A percentile compares a stretch with the other conserved stretches of the same genome.
phyloP scores from a whole-genome alignment of 768 basidiomycete species.

The Cystobasidium ongulense region DNA sequence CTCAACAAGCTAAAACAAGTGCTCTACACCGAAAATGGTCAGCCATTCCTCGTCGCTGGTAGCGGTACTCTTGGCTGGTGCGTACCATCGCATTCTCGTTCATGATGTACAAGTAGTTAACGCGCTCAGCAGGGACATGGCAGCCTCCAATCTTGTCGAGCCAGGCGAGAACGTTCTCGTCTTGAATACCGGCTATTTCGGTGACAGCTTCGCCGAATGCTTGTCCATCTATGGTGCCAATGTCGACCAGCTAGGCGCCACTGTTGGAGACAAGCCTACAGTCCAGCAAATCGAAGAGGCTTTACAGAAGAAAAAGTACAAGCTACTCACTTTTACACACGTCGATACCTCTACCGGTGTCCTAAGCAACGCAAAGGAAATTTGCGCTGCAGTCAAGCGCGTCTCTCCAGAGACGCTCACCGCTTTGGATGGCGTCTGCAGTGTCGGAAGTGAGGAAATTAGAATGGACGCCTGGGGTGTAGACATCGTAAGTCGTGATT shows the following conservation, averaged over 20 bases:
- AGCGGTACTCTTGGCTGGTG: constrained; percentile 90
- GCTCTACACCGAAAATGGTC: constrained; percentile 65
- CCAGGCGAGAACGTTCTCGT: constrained; percentile 70
- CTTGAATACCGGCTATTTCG: constrained; percentile 86
- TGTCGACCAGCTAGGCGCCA: constrained; percentile 72
- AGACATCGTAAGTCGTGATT: constrained; percentile 57
- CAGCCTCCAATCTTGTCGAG: constrained; percentile 77
- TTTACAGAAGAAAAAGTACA: constrained; percentile 71
- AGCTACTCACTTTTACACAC: constrained; percentile 84
- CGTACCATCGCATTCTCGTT: constrained; percentile 37
- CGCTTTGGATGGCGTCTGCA: constrained; percentile 85
- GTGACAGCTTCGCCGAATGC: constrained; percentile 60
- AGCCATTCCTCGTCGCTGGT: constrained; percentile 89
- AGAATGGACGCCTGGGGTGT: constrained; percentile 86
- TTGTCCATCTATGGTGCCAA: constrained; percentile 79
- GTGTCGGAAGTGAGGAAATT: constrained; percentile 92
- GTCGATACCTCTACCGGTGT: constrained; percentile 82
- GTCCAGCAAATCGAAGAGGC: constrained; percentile 58
- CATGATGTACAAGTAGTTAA: background rate
- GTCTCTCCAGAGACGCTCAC: constrained; percentile 82
- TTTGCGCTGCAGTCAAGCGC: constrained; percentile 62
- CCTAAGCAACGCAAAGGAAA: constrained; percentile 65
- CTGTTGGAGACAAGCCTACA: constrained; percentile 67
- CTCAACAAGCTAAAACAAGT: constrained; percentile 54
- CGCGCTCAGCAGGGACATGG: constrained; percentile 48